These are phyloP conservation scores for Talaromyces proteolyticus DNA, from an alignment of 495 filamentous ascomycete genomes.

Conservation along the genomic window DNA sequence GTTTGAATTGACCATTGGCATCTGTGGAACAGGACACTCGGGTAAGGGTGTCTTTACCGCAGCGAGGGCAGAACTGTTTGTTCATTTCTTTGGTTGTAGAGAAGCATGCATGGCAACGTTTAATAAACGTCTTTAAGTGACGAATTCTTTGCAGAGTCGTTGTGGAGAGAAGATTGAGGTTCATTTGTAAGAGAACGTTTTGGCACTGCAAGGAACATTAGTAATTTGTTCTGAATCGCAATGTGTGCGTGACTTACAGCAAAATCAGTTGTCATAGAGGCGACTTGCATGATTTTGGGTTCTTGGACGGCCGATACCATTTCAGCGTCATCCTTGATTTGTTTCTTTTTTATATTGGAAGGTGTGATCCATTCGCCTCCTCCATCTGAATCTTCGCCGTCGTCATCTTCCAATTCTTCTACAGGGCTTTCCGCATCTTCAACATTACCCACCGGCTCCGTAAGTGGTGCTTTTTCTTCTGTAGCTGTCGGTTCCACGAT, in stretches of 20 bases:
- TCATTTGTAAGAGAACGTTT: constrained; percentile 90
- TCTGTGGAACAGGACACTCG: constrained; percentile 83
- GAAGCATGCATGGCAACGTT: constrained; percentile 95
- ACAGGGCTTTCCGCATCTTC: constrained; percentile 5
- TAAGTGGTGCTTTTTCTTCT: constrained; percentile 6
- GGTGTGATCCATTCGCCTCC: constrained; percentile 93
- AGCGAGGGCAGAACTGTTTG: constrained; percentile 91
- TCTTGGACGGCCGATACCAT: constrained; percentile 42
- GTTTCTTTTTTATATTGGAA: constrained; percentile 79
- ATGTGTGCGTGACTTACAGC: constrained; percentile 50
- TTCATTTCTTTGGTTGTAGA: constrained; percentile 73
- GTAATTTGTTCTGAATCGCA: not conserved
- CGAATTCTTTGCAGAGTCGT: constrained; percentile 64
- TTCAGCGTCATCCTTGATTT: constrained; percentile 56
- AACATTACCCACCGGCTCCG: constrained; percentile 6
- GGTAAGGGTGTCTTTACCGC: constrained; percentile 81
- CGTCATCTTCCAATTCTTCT: constrained; percentile 5
- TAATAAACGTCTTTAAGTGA: constrained; percentile 76
- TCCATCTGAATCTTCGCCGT: constrained; percentile 15
- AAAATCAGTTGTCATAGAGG: constrained; percentile 88
- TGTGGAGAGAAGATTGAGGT: constrained; percentile 82
- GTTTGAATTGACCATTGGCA: constrained; percentile 68
- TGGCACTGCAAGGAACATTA: constrained; percentile 45
- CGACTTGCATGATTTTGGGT: constrained; percentile 66
- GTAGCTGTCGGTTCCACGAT: constrained; percentile 10